phyloP scores from a whole-genome alignment of 257 asterid species.

The Solanum chmielewskii region DNA sequence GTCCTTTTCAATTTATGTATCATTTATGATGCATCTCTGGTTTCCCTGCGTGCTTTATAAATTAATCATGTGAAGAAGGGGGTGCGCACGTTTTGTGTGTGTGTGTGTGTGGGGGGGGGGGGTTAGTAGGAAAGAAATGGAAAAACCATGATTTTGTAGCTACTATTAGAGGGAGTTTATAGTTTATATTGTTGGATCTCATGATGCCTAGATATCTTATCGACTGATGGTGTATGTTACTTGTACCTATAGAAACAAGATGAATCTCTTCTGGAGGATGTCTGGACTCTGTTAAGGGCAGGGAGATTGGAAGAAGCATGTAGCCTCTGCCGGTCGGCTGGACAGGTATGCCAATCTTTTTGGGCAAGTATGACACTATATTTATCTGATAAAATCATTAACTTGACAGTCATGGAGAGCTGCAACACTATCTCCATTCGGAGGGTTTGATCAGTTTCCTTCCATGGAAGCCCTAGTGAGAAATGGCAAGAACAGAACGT shows the following conservation, averaged over 20 bases:
- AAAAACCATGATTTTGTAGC: background rate
- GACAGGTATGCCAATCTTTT: slow-evolving; percentile 55
- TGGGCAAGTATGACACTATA: slow-evolving; percentile 3
- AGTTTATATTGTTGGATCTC: background rate
- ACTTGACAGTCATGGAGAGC: slow-evolving; percentile 92
- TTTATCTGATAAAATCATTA: background rate
- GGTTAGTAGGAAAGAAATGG: background rate
- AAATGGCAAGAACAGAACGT: slow-evolving; percentile 76
- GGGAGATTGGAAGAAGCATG: slow-evolving; percentile 96
- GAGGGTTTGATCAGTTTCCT: slow-evolving; percentile 57
- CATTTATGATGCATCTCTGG: background rate
- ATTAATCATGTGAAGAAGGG: background rate
- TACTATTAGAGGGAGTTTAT: background rate
- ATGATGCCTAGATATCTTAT: background rate
- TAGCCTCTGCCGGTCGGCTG: slow-evolving; percentile 83
- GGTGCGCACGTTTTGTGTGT: too few relatives aligned
- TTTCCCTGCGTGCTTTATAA: background rate
- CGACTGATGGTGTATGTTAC: background rate
- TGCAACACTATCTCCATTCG: slow-evolving; percentile 82
- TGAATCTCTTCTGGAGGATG: slow-evolving; percentile 94
- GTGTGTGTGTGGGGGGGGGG: fast-evolving
- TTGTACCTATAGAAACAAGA: slow-evolving; percentile 67
- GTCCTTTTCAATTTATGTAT: background rate
- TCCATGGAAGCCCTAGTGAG: slow-evolving; percentile 65
- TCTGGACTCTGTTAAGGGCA: slow-evolving; percentile 85